Evolutionary conservation across 2,329 filamentous ascomycete species (phyloP).

Genomic region (Neurospora crassa): DNA sequence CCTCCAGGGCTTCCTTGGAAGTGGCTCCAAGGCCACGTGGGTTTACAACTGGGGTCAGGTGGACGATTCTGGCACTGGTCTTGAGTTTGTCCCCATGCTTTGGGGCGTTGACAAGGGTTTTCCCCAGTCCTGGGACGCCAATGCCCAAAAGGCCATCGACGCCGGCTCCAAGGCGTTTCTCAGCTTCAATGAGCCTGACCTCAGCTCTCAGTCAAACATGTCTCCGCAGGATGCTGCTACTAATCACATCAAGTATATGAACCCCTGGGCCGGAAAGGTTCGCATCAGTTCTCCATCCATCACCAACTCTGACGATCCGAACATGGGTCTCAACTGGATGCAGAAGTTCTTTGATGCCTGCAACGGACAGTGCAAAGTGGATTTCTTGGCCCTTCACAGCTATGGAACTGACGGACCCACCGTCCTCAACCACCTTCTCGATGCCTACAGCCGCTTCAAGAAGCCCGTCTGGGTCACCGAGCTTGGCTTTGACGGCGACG

Average conservation of each 20-base stretch:
- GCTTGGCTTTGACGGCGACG: slow-evolving; percentile 44
- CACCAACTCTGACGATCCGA: slow-evolving; percentile 43
- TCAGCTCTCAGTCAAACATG: slow-evolving; percentile 48
- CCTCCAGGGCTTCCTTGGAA: slow-evolving; percentile 38
- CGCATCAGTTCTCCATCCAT: slow-evolving; percentile 50
- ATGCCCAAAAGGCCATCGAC: slow-evolving; percentile 41
- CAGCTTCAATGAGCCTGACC: slow-evolving; percentile 66
- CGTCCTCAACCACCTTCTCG: slow-evolving; percentile 45
- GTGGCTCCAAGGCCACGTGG: slow-evolving; percentile 41
- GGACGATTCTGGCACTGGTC: slow-evolving; percentile 30
- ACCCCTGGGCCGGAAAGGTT: slow-evolving; percentile 42
- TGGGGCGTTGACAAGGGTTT: slow-evolving; percentile 42
- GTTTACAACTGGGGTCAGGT: slow-evolving; percentile 59
- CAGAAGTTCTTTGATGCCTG: slow-evolving; percentile 42
- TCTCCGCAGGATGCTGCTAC: slow-evolving; percentile 40
- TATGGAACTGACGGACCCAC: slow-evolving; percentile 40
- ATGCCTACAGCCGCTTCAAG: slow-evolving; percentile 35
- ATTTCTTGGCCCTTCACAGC: slow-evolving; percentile 57
- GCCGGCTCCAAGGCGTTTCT: slow-evolving; percentile 48
- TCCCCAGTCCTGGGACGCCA: slow-evolving; percentile 37
- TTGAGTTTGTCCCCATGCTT: slow-evolving; percentile 59
- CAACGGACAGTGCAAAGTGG: slow-evolving; percentile 39
- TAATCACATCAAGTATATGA: slow-evolving; percentile 44
- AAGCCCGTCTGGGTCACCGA: slow-evolving; percentile 55
- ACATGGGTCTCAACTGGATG: slow-evolving; percentile 48